Conservation (phyloP, 495 filamentous ascomycete genomes). For the Daldinia childiae region DNA sequence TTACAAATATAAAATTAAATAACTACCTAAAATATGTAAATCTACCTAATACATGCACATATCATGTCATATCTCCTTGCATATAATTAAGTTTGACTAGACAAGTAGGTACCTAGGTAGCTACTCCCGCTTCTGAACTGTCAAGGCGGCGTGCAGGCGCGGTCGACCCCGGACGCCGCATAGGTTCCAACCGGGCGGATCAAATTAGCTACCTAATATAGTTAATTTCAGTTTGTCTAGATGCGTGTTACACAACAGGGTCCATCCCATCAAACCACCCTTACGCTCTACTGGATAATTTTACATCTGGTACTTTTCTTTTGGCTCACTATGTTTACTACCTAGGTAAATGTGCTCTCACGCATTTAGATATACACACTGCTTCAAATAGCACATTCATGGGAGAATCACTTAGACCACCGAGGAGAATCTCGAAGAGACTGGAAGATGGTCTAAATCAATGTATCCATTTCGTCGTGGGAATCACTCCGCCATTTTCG, state of each 20-base stretch:
- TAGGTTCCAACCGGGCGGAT: background rate
- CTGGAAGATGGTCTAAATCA: slow-evolving; percentile 15
- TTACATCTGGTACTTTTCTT: background rate
- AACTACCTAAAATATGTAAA: background rate
- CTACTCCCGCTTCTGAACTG: background rate
- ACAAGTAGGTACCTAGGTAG: background rate
- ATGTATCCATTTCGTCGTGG: slow-evolving; percentile 20
- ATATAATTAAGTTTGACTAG: background rate
- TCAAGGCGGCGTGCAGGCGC: background rate
- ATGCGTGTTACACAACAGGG: background rate
- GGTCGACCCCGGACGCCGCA: background rate
- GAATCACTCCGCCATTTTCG: slow-evolving; percentile 38
- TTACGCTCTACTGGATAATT: background rate
- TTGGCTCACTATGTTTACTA: background rate
- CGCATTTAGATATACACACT: background rate
- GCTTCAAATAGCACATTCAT: background rate
- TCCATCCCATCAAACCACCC: background rate
- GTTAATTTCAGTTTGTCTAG: background rate
- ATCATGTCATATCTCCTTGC: background rate
- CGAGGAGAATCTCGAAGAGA: background rate
- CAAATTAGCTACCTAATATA: background rate
- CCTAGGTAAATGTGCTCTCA: no score
- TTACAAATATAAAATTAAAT: background rate
- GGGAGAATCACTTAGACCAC: background rate
- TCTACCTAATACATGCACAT: background rate